These are phyloP conservation scores for Yamadazyma epiphylla DNA, from an alignment of 1,139 yeast genomes.

Conservation along the genomic window DNA sequence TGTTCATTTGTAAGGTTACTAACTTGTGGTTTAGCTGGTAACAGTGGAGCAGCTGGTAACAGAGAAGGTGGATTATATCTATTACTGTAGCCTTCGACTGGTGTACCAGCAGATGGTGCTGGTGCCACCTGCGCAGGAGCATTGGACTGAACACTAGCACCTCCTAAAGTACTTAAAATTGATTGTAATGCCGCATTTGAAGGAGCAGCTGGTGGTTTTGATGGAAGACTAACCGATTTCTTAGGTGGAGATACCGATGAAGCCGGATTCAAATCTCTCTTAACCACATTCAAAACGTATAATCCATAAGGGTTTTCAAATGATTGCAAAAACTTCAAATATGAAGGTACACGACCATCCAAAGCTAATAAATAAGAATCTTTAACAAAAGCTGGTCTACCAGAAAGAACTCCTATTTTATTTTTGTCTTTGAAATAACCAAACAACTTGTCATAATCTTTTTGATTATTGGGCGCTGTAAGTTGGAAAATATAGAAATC, in stretches of 20 bases:
- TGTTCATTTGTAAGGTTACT: constrained; percentile 15
- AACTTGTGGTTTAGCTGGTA: constrained; percentile 3
- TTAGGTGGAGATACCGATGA: constrained; percentile 4
- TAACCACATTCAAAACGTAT: constrained; percentile 45
- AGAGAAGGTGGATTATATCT: too few relatives aligned
- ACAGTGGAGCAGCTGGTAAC: neutral
- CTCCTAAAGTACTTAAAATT: constrained; percentile 20
- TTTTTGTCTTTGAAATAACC: constrained; percentile 46
- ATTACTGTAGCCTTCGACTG: too few relatives aligned
- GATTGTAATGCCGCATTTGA: constrained; percentile 14
- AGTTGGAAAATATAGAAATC: constrained; percentile 50
- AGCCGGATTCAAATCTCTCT: constrained; percentile 34
- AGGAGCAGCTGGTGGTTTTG: constrained; percentile 2
- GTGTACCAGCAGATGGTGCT: neutral
- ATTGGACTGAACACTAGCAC: constrained; percentile 1
- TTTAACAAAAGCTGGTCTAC: constrained; percentile 49
- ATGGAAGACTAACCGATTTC: neutral
- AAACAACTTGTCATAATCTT: constrained; percentile 45
- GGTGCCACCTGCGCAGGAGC: too few relatives aligned
- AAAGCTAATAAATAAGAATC: constrained; percentile 63
- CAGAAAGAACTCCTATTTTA: constrained; percentile 63
- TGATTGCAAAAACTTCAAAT: constrained; percentile 17
- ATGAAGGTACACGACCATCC: constrained; percentile 22
- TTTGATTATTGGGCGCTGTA: constrained; percentile 17
- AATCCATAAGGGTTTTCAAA: constrained; percentile 22